Percentiles rank a stretch among this genome's conserved stretches.
These are phyloP conservation scores for Stephania yunnanensis DNA, from an alignment of 164 flowering plant genomes.

Conservation along the genomic window DNA sequence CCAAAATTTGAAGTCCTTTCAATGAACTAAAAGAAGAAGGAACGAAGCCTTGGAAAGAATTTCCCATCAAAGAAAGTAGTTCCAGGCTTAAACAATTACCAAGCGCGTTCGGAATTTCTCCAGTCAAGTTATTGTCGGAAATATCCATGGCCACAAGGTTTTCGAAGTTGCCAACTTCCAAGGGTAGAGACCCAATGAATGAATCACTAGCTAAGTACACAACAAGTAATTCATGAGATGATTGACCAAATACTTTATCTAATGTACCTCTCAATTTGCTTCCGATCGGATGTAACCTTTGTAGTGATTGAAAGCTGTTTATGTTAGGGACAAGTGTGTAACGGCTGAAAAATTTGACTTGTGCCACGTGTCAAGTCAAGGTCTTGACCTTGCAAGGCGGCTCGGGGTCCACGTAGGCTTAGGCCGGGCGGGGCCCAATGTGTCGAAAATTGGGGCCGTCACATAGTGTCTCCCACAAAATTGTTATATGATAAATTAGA, in stretches of 20 bases:
- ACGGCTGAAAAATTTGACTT: too few relatives aligned
- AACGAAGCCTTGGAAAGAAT: not conserved
- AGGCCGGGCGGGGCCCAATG: too few relatives aligned
- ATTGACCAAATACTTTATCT: not conserved
- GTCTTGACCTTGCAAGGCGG: too few relatives aligned
- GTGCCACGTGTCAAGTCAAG: too few relatives aligned
- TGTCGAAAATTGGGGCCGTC: too few relatives aligned
- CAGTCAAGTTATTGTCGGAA: not conserved
- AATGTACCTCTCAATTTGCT: conserved; percentile 5
- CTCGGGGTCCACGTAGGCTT: too few relatives aligned
- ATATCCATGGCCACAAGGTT: not conserved
- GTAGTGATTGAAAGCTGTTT: not conserved
- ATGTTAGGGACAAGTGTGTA: conserved; percentile 8
- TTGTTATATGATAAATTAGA: not conserved
- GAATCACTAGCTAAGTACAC: not conserved
- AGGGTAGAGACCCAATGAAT: not conserved
- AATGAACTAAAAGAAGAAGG: conserved; percentile 5
- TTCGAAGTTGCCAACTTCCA: not conserved
- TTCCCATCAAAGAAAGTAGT: not conserved
- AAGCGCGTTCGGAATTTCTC: not conserved
- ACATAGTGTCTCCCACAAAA: conserved; percentile 8
- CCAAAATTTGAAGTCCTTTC: not conserved
- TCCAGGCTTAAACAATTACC: conserved; percentile 5
- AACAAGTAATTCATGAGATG: not conserved
- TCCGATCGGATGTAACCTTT: not conserved